These are phyloP conservation scores for Candida boleticola DNA, from an alignment of 805 yeast species.

Conservation along the genomic window DNA sequence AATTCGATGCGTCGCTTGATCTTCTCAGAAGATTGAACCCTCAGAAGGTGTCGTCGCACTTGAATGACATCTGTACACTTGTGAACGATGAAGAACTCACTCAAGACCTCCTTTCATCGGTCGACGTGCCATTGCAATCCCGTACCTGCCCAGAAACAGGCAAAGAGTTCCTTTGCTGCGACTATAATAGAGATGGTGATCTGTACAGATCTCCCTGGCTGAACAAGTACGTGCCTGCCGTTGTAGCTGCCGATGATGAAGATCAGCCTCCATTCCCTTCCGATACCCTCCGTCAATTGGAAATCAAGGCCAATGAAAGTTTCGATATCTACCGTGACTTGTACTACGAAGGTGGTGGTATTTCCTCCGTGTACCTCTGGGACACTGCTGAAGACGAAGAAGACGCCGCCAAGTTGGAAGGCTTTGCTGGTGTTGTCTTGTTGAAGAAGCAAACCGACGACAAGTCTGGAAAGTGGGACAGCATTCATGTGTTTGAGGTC, in stretches of 20 bases:
- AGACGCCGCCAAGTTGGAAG: slow-evolving; percentile 36
- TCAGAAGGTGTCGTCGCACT: slow-evolving; percentile 28
- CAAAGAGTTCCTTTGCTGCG: slow-evolving; percentile 79
- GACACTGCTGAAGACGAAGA: slow-evolving; percentile 63
- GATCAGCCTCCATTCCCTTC: slow-evolving; percentile 81
- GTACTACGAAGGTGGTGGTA: slow-evolving; percentile 88
- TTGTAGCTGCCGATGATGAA: slow-evolving; percentile 28
- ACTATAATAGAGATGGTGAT: slow-evolving; percentile 94
- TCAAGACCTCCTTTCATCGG: slow-evolving; percentile 81
- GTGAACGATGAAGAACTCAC: slow-evolving; percentile 54
- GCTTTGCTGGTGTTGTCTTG: slow-evolving; percentile 89
- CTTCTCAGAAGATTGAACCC: slow-evolving; percentile 44
- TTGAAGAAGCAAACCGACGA: slow-evolving; percentile 67
- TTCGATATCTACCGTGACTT: slow-evolving; percentile 90
- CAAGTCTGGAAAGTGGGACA: slow-evolving; percentile 74
- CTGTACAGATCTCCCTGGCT: slow-evolving; percentile 90
- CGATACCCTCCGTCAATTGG: slow-evolving; percentile 64
- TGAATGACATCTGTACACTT: slow-evolving; percentile 35
- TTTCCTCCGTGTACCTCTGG: slow-evolving; percentile 89
- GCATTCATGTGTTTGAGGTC: slow-evolving; percentile 89
- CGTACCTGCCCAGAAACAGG: slow-evolving; percentile 52
- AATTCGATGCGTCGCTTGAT: slow-evolving; percentile 39
- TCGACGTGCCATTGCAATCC: slow-evolving; percentile 76
- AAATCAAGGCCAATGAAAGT: slow-evolving; percentile 80
- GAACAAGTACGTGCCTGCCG: slow-evolving; percentile 60